These are phyloP conservation scores for Fusarium haematococcum DNA, from an alignment of 2,329 filamentous ascomycete genomes.

Conservation along the genomic window DNA sequence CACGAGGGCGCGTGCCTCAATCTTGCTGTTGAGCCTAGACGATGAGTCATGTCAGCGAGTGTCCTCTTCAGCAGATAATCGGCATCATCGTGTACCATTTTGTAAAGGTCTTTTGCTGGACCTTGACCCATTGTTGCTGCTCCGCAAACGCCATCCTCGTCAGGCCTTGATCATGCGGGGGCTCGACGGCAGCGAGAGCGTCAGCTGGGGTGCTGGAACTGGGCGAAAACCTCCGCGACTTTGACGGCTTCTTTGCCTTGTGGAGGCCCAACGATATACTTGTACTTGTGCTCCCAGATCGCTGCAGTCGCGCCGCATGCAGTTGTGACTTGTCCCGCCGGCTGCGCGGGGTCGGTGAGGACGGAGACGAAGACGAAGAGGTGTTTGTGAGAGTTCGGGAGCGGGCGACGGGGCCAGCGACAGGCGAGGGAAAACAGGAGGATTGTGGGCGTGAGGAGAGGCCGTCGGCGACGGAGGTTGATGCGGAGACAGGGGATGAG, in stretches of 20 bases:
- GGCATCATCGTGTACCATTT: conserved; percentile 74
- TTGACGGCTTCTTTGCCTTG: conserved; percentile 38
- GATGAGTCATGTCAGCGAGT: conserved; percentile 16
- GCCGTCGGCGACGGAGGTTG: conserved; percentile 25
- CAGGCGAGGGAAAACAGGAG: conserved; percentile 23
- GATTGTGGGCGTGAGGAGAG: conserved; percentile 21
- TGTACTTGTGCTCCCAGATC: conserved; percentile 54
- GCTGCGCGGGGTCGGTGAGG: conserved; percentile 51
- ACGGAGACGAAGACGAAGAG: conserved; percentile 41
- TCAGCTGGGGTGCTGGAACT: conserved; percentile 54
- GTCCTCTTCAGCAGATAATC: background rate
- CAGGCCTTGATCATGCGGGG: conserved; percentile 62
- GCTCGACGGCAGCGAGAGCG: conserved; percentile 59
- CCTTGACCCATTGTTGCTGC: conserved; percentile 77
- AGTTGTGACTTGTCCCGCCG: conserved; percentile 61
- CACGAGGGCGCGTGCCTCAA: conserved; percentile 80
- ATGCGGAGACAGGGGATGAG: conserved; percentile 38
- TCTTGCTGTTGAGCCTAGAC: conserved; percentile 91
- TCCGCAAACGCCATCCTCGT: conserved; percentile 73
- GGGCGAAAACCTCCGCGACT: conserved; percentile 44
- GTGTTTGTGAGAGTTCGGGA: conserved; percentile 36
- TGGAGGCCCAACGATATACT: conserved; percentile 40
- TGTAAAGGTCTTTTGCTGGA: conserved; percentile 99
- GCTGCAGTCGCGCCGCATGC: conserved; percentile 62
- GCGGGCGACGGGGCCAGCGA: conserved; percentile 29